These are phyloP conservation scores for Pythium rhizo-oryzae DNA, from an alignment of 352 stramenopile genomes.

Conservation along the genomic window DNA sequence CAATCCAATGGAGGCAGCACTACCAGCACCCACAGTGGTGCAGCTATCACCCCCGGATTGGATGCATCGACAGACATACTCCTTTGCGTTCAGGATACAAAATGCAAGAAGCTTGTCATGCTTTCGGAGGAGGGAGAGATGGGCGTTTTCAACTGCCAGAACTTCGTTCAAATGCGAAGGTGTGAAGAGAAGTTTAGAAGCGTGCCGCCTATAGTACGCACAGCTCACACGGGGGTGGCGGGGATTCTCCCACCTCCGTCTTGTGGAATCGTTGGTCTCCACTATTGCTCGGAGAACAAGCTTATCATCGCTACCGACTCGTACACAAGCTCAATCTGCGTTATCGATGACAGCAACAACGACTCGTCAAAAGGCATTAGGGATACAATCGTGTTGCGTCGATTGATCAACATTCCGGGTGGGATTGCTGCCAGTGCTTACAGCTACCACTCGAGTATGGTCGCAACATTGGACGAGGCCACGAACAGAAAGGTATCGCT, in stretches of 20 bases:
- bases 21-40: constrained; percentile 19
- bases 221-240: neutral
- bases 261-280: constrained; percentile 56
- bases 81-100: constrained; percentile 51
- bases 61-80: constrained; percentile 49
- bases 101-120: constrained; percentile 65
- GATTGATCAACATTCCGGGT: constrained; percentile 59
- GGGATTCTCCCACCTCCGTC: constrained; percentile 11
- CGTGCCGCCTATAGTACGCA: neutral
- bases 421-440: constrained; percentile 61
- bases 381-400: constrained; percentile 52
- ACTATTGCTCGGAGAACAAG: constrained; percentile 82
- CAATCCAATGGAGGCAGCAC: neutral
- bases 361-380: constrained; percentile 46
- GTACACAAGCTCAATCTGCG: constrained; percentile 47
- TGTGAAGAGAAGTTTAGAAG: constrained; percentile 53
- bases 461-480: constrained; percentile 58
- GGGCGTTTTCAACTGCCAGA: constrained; percentile 74
- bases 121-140: constrained; percentile 58
- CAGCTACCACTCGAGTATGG: constrained; percentile 62
- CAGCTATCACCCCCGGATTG: neutral
- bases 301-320: constrained; percentile 57
- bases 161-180: constrained; percentile 72
- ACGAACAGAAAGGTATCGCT: constrained; percentile 45
- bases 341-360: constrained; percentile 73